Evolutionary conservation across 2,329 filamentous ascomycete genomes (phyloP), one percentile per base, ranked within the genome.

Genomic region (Aspergillus luchuensis): DNA sequence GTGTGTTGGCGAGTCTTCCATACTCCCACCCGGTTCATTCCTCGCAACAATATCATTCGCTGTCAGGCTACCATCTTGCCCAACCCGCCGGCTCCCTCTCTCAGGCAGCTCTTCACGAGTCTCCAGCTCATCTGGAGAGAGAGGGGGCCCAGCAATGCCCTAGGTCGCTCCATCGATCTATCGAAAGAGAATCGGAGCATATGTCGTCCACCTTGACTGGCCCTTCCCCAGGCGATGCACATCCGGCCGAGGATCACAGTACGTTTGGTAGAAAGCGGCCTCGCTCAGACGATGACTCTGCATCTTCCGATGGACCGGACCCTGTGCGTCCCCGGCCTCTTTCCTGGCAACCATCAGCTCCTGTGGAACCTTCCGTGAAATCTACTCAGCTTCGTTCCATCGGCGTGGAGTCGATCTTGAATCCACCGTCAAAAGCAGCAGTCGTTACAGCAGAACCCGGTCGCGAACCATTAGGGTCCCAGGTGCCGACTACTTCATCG

Each of bases 391-490:
- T 72, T 47, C 73, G 76, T 43, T 72, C 75, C 25, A 74, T 78
- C 62, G 76, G 74, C 8, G 74, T 79, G n/a, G 75, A 76, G 59
- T 69, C 76, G 10, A 79, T 79, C 58, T 62, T 79, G 61, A 79
- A 79, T 51, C 75, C 73, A 10, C 69, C 75, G 5, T 63, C 71
- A 21, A 71, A 72, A 54, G 55, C 67, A 30, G 59, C 60, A n/a
- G 38, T 64, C n/a, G 68, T 62, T 28, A 45, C 58, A n/a, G 57
- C 51, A 19, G 63, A 66, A 41, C 57, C 61, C 43, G 63, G 56
- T 43, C 69, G 71, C 25, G 74, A 75, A 56, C 56, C 60, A 23
- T 57, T 67, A 21, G 67, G 58, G 28, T 56, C 69, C n/a, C 69
- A 67, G 8, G 61, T 62, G 41, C 59, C 67, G 28, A 36, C 52